A percentile compares a stretch with the other conserved stretches of the same genome.
Evolutionary conservation across 306 rosid genomes (phyloP).

Genomic region (Vigna angularis): DNA sequence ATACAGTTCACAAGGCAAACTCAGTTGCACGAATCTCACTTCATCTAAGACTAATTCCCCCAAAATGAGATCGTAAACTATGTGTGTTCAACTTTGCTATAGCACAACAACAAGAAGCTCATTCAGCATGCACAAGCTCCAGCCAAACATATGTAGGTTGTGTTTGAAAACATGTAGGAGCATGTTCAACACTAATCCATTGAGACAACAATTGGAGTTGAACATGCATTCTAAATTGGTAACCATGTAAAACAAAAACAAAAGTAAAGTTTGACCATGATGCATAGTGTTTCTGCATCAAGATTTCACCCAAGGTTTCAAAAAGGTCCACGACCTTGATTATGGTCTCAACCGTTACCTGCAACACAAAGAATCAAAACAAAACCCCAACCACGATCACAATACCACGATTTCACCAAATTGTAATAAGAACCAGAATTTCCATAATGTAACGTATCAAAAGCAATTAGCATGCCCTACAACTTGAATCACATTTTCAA

Average conservation of each 20-base stretch:
- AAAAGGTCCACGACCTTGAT: too few species aligned
- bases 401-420: conserved; percentile 13
- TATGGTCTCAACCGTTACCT: too few species aligned
- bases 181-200: not conserved
- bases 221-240: not conserved
- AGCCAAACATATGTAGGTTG: not conserved
- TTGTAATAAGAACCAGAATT: not conserved
- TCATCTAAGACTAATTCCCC: not conserved
- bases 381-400: not conserved
- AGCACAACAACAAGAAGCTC: not conserved
- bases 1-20: not conserved
- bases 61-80: not conserved
- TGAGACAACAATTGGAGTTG: not conserved
- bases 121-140: not conserved
- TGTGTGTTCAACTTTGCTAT: not conserved
- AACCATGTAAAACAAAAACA: not conserved
- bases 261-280: not conserved
- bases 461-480: conserved; percentile 2
- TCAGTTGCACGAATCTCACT: not conserved
- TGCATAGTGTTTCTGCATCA: conserved; percentile 4
- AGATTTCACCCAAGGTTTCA: too few species aligned
- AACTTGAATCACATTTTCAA: conserved; percentile 19
- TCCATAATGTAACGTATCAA: not conserved
- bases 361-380: not conserved
- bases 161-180: not conserved